Base-by-base conservation (phyloP, 1,284 basidiomycete genomes). In the Pulveroboletus ridleyi region DNA sequence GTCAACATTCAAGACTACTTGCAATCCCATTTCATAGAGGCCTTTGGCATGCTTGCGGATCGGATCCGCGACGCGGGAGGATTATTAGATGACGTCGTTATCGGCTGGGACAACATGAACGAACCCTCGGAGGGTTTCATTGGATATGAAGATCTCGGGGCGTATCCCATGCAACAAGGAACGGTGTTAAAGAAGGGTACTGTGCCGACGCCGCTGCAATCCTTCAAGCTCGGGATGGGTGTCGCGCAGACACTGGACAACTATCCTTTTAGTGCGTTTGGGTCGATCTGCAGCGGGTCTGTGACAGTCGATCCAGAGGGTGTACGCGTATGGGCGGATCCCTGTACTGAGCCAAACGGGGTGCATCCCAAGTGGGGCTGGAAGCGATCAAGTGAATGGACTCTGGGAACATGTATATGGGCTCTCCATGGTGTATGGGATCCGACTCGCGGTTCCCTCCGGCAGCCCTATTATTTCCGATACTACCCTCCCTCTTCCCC, bases 351-450 rank as follows among this genome's bases (percentile, higher is more conserved):
- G 29, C 29, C 29, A 29, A 29, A 29, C 7, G 29, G 29, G 29
- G 29, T 29, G 29, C 29, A 29, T 29, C 29, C 29, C 29, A 29
- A 29, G 29, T 29, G 29, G 29, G 29, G 29, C 7, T 29, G 29
- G 29, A 29, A 29, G 29, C 29, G 29, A 29, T 29, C 29, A 4
- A 29, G 29, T 29, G 82, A 83, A 7, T 99, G 97, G 97, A 82
- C 85, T 63, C 80, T 98, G 4, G 96, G 96, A 9, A 88, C 82
- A 11, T 98, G 96, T 74, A 80, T 95, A 41, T 99, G 97, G 97
- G 96, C 95, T 0, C 86, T 88, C 70, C 96, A 99, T 74, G 95
- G 91, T 61, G 92, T 99, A 0, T 99, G 97, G 97, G 92, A 98
- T 73, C 58, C 88, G 64, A 80, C 86, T 57, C 88, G 89, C 0